Base-by-base conservation (phyloP, 495 filamentous ascomycete genomes). In the Penicillium odoratum region DNA sequence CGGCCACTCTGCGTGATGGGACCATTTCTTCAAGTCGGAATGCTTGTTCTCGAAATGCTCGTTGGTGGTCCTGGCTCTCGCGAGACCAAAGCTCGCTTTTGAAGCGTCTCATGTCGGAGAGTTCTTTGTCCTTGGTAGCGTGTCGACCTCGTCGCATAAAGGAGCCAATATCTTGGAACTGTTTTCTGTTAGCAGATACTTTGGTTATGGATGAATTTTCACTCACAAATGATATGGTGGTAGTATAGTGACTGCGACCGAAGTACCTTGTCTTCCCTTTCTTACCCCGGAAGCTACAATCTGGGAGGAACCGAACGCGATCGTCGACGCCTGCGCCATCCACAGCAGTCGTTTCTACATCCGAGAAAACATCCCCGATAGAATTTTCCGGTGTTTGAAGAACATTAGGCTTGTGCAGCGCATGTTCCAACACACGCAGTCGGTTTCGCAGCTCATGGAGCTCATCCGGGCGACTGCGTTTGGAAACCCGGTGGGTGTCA, bases 231-330 rank as follows among this genome's bases (percentile, higher is more conserved):
- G 71, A 70, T n/a, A 83, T 48, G 5, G 74, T 70, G 15, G 74
- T 72, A 1, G 70, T 73, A 18, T 71, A 67, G 56, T 80, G 74
- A 44, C 74, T 81, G 8, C 79, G 72, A 21, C 81, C 81, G 49
- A 76, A 77, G 60, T 78, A 83, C 29, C 74, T 67, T 0, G 78
- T 81, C 52, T 78, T 78, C 42, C 73, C 72, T 30, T 74, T 71
- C 51, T 76, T 81, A 9, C 80, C 79, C 18, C 79, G 70, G 47
- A 83, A 83, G 56, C 64, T 69, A n/a, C 42, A 48, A 30, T 67
- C 67, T 0, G 71, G 65, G 18, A 77, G 51, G 36, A 62, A 64
- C 7, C 64, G 64, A 11, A 77, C 69, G 3, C 63, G 55, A 30
- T 70, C 67, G 38, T 71, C 63, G 53, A 78, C 65, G 51, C 71